Evolutionary conservation across 225 moss, liverwort and hornwort species (phyloP), one percentile per base, ranked within the genome.

Genomic region (Anthoceros angustus): DNA sequence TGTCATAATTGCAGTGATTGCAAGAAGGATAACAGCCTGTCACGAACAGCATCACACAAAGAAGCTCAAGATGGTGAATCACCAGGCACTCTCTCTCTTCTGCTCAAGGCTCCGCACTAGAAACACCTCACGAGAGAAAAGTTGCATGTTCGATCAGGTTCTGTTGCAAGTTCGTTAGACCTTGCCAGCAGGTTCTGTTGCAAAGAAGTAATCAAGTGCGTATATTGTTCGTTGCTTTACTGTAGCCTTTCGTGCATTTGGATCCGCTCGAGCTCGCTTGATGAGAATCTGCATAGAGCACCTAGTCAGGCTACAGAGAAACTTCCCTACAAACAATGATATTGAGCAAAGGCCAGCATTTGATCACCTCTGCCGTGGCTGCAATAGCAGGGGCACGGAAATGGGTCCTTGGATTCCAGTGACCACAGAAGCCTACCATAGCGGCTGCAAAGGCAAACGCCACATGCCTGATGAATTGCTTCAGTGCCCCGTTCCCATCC

Each of bases 1-100:
- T 43, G 82, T 82, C 79, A 79, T 72, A 16, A 78, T 71, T 64
- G 82, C 82, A 76, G 78, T 78, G 70, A 82, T 82, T 40, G 74
- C 65, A 14, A 82, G 74, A 61, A 82, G 66, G 40, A 79, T 72
- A 39, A 77, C 67, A 12, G 82, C 82, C 81, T 81, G 75, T 46
- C 25, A 71, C 41, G 38, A 20, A 42, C n/a, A 25, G 25, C 40
- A 41, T 0, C 63, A 38, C 42, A 64, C 63, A 63, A 24, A 12
- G 42, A 43, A 20, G 3, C 42, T 25, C 26, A 21, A 42, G 8
- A 46, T 67, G 9, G 5, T 67, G 42, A 67, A 4, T 24, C 45
- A 2, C 12, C 21, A 23, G 14, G 43, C n/a, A n/a, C n/a, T n/a
- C 43, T 45, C 14, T 20, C 49, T 50, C 20, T 11, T 11, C 49